Conservation (phyloP, 2,329 filamentous ascomycete species). For the Trichophyton benhamiae region DNA sequence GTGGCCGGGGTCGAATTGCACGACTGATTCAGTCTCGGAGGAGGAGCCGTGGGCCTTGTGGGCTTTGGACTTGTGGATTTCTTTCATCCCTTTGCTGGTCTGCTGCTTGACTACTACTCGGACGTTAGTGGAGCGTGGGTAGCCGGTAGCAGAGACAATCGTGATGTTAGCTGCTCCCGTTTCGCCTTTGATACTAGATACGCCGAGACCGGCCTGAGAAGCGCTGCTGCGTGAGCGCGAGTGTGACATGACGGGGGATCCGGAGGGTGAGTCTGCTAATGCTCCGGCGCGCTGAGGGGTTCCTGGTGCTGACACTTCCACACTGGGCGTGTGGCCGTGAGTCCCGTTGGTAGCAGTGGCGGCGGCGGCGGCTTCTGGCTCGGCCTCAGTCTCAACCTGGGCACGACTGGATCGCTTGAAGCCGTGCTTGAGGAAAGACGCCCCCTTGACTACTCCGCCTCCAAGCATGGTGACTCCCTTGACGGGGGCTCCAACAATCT, state of each 20-base stretch:
- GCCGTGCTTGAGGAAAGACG: constrained; percentile 77
- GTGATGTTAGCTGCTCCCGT: constrained; percentile 67
- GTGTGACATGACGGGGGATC: constrained; percentile 27
- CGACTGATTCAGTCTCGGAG: constrained; percentile 37
- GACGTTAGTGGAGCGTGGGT: constrained; percentile 63
- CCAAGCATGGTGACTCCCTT: constrained; percentile 77
- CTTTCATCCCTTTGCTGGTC: constrained; percentile 55
- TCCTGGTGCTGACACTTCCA: constrained; percentile 14
- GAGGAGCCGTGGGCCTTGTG: constrained; percentile 50
- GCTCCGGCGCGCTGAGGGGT: constrained; percentile 32
- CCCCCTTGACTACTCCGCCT: constrained; percentile 75
- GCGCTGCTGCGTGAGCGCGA: constrained; percentile 37
- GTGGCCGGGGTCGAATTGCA: constrained; percentile 51
- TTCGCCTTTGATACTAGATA: constrained; percentile 42
- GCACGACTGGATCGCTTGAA: constrained; percentile 53
- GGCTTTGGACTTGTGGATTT: constrained; percentile 84
- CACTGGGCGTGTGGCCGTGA: constrained; percentile 6
- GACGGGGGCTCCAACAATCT: constrained; percentile 89
- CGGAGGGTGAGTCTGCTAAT: constrained; percentile 16
- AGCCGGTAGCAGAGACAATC: constrained; percentile 66
- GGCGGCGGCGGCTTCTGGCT: neutral
- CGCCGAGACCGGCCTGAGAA: constrained; percentile 39
- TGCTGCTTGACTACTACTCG: constrained; percentile 61
- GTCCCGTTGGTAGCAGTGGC: constrained; percentile 4
- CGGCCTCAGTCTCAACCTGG: constrained; percentile 27